Conservation (phyloP, 164 flowering plant species). For the Magnolia changhungtana region DNA sequence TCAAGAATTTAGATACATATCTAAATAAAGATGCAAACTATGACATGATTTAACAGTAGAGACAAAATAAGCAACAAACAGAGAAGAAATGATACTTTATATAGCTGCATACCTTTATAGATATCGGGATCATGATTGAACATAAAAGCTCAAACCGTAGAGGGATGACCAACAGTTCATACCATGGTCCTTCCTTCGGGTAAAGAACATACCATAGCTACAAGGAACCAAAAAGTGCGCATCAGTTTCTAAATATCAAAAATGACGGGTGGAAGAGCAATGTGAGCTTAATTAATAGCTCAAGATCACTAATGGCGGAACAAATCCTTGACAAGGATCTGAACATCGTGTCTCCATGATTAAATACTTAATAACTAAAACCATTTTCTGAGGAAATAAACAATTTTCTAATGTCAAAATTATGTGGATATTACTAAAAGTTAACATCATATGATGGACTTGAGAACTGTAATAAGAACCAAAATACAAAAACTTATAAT, state of each 20-base stretch:
- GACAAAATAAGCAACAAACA: background rate
- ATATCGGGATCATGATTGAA: slow-evolving; percentile 99
- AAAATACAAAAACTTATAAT: too few relatives aligned
- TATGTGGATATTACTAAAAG: too few relatives aligned
- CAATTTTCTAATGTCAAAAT: background rate
- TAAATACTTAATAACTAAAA: background rate
- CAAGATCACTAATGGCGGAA: background rate
- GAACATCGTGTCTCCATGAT: background rate
- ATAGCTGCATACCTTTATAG: slow-evolving; percentile 65
- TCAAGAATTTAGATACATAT: background rate
- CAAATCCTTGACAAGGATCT: background rate
- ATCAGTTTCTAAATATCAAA: background rate
- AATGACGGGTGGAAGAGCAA: background rate
- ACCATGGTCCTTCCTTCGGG: slow-evolving; percentile 95
- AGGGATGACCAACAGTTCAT: slow-evolving; percentile 88
- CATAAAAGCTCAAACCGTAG: slow-evolving; percentile 98
- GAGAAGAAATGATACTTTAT: background rate
- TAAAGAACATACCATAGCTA: slow-evolving; percentile 95
- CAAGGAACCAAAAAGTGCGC: slow-evolving; percentile 17
- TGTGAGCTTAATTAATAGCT: background rate
- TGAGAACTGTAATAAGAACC: too few relatives aligned
- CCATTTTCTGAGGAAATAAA: background rate
- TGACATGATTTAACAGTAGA: background rate
- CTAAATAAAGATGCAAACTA: background rate
- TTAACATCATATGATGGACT: too few relatives aligned